Percentiles rank a stretch among this genome's conserved stretches.
Conservation (phyloP, 306 rosid species). For the Begonia fuchsioides region DNA sequence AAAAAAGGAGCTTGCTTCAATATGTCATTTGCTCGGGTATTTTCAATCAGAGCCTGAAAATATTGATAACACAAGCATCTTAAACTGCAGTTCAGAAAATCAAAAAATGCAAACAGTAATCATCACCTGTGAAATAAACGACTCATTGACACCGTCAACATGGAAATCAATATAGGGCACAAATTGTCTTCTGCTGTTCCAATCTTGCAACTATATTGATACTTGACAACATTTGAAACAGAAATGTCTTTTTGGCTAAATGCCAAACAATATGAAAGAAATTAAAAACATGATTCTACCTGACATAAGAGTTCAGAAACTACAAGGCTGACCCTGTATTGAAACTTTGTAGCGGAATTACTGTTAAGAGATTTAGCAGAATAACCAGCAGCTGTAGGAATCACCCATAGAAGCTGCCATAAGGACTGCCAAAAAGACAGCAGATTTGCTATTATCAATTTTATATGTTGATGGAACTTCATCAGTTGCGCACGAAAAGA, state of each 20-base stretch:
- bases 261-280: conserved; percentile 4
- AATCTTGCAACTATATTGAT: conserved; percentile 74
- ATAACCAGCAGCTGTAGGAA: conserved; percentile 40
- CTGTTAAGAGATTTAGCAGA: conserved; percentile 26
- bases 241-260: not conserved
- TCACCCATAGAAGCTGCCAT: conserved; percentile 94
- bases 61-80: conserved; percentile 5
- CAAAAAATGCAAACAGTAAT: conserved; percentile 1
- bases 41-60: conserved; percentile 62
- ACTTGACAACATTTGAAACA: conserved; percentile 9
- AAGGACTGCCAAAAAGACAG: conserved; percentile 60
- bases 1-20: conserved; percentile 87
- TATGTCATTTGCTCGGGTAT: conserved; percentile 81
- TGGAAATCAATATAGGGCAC: conserved; percentile 76
- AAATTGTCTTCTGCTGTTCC: conserved; percentile 92
- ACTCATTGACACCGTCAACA: conserved; percentile 95
- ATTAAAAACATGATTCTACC: conserved; percentile 28
- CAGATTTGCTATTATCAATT: not conserved
- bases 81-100: not conserved
- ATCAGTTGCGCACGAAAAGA: too few relatives aligned
- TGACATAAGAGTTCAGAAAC: conserved; percentile 87
- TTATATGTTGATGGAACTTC: too few relatives aligned
- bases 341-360: conserved; percentile 39
- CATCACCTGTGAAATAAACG: conserved; percentile 88
- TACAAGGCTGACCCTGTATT: conserved; percentile 70